phyloP scores from a whole-genome alignment of 2,329 filamentous ascomycete species.

The Fusarium odoratissimum region DNA sequence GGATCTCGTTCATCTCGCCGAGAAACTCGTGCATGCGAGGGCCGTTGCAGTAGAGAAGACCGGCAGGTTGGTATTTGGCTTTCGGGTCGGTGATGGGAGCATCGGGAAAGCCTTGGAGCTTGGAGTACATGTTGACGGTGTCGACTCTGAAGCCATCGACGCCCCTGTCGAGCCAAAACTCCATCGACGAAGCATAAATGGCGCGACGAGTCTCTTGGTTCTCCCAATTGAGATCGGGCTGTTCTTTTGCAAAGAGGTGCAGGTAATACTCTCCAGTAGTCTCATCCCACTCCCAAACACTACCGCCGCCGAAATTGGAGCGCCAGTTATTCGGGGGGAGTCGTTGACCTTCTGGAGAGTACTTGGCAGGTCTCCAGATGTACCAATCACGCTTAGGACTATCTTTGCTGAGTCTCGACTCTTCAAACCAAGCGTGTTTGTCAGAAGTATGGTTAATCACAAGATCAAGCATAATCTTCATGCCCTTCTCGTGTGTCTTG shows the following conservation, averaged over 20 bases:
- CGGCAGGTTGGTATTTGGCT: constrained; percentile 63
- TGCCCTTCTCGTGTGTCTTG: constrained; percentile 39
- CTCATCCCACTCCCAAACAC: constrained; percentile 78
- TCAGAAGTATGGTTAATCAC: constrained; percentile 44
- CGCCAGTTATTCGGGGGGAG: constrained; percentile 82
- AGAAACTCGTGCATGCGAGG: constrained; percentile 77
- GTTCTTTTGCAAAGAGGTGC: constrained; percentile 78
- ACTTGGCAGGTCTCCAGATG: constrained; percentile 65
- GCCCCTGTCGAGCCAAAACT: constrained; percentile 82
- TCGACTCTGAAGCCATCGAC: constrained; percentile 81
- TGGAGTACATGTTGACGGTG: constrained; percentile 79
- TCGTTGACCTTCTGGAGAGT: constrained; percentile 65
- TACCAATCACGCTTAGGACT: constrained; percentile 68
- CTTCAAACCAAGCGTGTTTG: constrained; percentile 43
- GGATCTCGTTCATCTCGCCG: constrained; percentile 71
- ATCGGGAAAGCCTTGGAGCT: constrained; percentile 68
- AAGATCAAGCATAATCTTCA: constrained; percentile 42
- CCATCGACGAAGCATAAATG: constrained; percentile 77
- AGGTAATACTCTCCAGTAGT: constrained; percentile 81
- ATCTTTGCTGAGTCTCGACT: constrained; percentile 34
- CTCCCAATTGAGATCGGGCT: constrained; percentile 91
- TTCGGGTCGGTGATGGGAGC: constrained; percentile 64
- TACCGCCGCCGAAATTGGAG: constrained; percentile 68
- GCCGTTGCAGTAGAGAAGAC: constrained; percentile 72
- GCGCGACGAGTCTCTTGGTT: constrained; percentile 74